Evolutionary conservation across 2,329 filamentous ascomycete species (phyloP).

Genomic region (Penicillium rolfsii): DNA sequence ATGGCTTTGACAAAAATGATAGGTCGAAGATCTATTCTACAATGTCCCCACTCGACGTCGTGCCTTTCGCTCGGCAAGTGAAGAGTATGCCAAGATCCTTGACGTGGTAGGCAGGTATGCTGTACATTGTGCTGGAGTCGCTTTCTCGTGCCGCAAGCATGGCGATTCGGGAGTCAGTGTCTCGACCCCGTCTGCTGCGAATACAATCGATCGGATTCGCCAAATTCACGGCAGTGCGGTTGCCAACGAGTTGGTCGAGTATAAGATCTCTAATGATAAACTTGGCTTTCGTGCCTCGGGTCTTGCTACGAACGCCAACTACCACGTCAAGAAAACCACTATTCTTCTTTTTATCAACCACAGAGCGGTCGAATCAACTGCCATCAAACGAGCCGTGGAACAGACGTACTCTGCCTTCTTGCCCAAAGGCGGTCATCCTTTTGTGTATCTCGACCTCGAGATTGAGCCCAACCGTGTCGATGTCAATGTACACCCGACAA

Average conservation of each 20-base stretch:
- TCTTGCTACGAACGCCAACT: slow-evolving; percentile 89
- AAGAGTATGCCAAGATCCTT: slow-evolving; percentile 97
- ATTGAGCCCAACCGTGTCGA: slow-evolving; percentile 92
- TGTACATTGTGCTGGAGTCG: slow-evolving; percentile 86
- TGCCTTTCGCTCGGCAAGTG: slow-evolving; percentile 87
- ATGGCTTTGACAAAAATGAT: slow-evolving; percentile 7
- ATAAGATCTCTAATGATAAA: slow-evolving; percentile 70
- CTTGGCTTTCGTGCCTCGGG: slow-evolving; percentile 85
- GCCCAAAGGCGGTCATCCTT: slow-evolving; percentile 92
- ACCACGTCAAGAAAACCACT: slow-evolving; percentile 85
- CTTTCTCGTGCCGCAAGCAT: slow-evolving; percentile 95
- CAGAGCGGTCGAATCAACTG: slow-evolving; percentile 84
- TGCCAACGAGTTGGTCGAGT: slow-evolving; percentile 83
- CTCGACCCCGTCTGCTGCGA: slow-evolving; percentile 74
- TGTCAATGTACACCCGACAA: slow-evolving; percentile 97
- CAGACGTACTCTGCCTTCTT: slow-evolving; percentile 85
- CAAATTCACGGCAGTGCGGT: slow-evolving; percentile 84
- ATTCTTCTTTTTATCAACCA: slow-evolving; percentile 96
- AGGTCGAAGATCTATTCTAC: slow-evolving; percentile 94
- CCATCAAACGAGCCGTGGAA: slow-evolving; percentile 86
- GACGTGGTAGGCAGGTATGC: slow-evolving; percentile 93
- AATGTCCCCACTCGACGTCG: slow-evolving; percentile 86
- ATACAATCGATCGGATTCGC: slow-evolving; percentile 78
- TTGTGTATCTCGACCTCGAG: slow-evolving; percentile 87
- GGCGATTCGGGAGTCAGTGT: slow-evolving; percentile 84